phyloP scores from a whole-genome alignment of 805 yeast genomes.

The Wickerhamiella spandovensis region DNA sequence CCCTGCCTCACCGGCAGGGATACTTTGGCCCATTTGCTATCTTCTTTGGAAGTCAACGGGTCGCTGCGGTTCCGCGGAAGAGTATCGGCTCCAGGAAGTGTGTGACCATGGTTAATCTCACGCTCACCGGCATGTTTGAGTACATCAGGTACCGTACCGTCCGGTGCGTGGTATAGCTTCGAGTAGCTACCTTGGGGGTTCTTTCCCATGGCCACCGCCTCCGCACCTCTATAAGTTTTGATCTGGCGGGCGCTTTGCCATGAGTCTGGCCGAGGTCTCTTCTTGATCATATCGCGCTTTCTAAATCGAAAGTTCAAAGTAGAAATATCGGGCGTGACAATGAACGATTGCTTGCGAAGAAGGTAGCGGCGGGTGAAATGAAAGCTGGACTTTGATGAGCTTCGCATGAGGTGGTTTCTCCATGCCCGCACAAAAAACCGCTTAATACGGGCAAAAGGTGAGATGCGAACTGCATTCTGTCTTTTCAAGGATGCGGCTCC shows the following conservation, averaged over 20 bases:
- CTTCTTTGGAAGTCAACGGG: neutral
- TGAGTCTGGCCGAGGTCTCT: constrained; percentile 9
- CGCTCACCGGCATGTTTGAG: neutral
- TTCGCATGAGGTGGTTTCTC: constrained; percentile 5
- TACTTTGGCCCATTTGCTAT: constrained; percentile 7
- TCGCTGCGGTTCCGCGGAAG: neutral
- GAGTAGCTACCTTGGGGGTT: neutral
- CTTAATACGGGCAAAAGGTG: constrained; percentile 5
- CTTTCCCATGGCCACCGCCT: neutral
- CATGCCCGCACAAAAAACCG: constrained; percentile 7
- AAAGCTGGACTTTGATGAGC: constrained; percentile 5
- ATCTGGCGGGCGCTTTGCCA: constrained; percentile 11
- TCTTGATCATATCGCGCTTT: constrained; percentile 9
- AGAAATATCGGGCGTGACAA: constrained; percentile 15
- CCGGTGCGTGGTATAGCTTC: neutral
- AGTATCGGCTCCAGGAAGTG: neutral
- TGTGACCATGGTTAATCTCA: too few species aligned
- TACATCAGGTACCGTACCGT: neutral
- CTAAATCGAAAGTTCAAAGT: constrained; percentile 8
- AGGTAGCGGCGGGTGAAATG: constrained; percentile 8
- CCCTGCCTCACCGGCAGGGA: constrained; percentile 9
- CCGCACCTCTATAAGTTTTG: constrained; percentile 9
- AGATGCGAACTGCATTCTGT: constrained; percentile 7
- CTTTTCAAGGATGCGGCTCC: neutral
- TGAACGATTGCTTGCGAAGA: constrained; percentile 14